Conservation (phyloP, 2,329 filamentous ascomycete species). For the Achaetomium macrosporum region DNA sequence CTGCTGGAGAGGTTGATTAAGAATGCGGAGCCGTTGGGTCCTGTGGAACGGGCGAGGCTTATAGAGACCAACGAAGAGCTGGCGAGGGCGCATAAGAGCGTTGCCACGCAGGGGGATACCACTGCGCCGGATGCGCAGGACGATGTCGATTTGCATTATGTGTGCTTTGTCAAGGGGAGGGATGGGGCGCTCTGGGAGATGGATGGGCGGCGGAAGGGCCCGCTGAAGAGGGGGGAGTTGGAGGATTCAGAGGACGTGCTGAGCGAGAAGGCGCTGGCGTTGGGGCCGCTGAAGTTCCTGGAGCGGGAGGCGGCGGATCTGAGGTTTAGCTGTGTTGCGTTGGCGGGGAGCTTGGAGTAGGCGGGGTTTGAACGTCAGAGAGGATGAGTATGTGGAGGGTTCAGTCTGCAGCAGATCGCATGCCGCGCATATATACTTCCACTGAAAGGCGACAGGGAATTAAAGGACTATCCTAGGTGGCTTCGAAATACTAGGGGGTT, state of each 20-base stretch:
- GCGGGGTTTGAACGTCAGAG: background rate
- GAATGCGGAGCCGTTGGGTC: conserved; percentile 63
- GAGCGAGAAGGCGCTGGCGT: conserved; percentile 65
- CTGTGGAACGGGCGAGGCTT: conserved; percentile 60
- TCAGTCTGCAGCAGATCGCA: background rate
- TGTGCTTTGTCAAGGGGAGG: conserved; percentile 77
- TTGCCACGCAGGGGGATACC: conserved; percentile 73
- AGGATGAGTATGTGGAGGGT: background rate
- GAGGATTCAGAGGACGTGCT: conserved; percentile 61
- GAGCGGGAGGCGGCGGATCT: conserved; percentile 51
- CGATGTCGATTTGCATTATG: conserved; percentile 88
- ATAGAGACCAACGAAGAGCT: conserved; percentile 72
- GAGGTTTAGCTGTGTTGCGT: conserved; percentile 53
- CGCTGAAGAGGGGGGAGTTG: conserved; percentile 51
- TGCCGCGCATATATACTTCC: too few relatives aligned
- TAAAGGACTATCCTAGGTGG: too few relatives aligned
- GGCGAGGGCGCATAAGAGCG: conserved; percentile 71
- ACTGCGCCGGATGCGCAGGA: conserved; percentile 70
- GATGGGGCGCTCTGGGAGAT: conserved; percentile 60
- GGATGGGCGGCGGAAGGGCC: conserved; percentile 53
- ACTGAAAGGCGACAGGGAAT: background rate
- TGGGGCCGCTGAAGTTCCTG: conserved; percentile 58
- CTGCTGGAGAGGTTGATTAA: conserved; percentile 60
- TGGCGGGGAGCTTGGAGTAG: conserved; percentile 47
- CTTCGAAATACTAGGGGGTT: too few relatives aligned